Conservation (phyloP, 2,329 filamentous ascomycete genomes). For the Paecilomyces sp. region DNA sequence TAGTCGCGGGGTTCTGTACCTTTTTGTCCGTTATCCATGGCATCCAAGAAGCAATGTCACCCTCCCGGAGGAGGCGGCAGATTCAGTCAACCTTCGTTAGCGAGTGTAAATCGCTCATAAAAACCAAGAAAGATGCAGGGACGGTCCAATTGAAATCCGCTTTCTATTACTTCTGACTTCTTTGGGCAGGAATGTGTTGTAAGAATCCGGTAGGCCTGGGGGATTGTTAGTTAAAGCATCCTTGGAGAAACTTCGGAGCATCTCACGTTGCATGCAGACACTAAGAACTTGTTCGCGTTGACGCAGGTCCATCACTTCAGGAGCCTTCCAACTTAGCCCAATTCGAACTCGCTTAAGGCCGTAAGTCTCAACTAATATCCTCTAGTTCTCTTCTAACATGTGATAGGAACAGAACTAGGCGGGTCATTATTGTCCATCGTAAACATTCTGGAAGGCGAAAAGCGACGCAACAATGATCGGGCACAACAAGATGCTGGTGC, state of each 20-base stretch:
- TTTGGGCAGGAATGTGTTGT: background rate
- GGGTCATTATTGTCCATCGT: background rate
- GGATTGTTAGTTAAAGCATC: no score
- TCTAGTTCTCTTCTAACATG: background rate
- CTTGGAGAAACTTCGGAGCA: no score
- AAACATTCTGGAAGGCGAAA: background rate
- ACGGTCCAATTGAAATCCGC: background rate
- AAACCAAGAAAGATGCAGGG: background rate
- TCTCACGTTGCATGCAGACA: background rate
- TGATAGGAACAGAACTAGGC: background rate
- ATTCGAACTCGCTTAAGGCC: background rate
- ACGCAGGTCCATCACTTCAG: background rate
- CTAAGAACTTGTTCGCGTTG: background rate
- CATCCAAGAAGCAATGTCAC: background rate
- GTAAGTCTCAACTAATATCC: background rate
- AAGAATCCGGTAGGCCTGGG: background rate
- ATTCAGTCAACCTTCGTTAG: background rate
- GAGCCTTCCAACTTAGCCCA: background rate
- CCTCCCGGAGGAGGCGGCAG: background rate
- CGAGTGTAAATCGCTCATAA: background rate
- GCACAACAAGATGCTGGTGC: background rate
- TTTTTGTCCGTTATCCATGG: background rate
- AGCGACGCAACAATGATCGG: background rate
- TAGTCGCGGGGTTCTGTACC: background rate
- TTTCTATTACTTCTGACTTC: background rate